Evolutionary conservation across 257 asterid species (phyloP).

Genomic region (Gentiana macrophylla): DNA sequence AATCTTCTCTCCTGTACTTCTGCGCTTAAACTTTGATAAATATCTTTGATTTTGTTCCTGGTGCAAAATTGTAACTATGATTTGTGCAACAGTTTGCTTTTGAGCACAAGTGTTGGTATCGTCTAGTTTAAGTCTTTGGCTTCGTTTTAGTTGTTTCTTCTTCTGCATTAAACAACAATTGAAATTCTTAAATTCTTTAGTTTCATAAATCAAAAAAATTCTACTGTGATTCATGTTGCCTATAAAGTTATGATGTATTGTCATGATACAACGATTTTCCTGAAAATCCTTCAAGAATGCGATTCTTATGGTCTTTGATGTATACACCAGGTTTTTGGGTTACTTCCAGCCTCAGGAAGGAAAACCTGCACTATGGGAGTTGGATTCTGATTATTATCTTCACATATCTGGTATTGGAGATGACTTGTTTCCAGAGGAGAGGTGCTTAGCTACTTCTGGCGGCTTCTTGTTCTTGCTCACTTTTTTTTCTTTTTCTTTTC

Average conservation of each 20-base stretch:
- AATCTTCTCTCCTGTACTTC: conserved; percentile 15
- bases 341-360: conserved; percentile 97
- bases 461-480: conserved; percentile 3
- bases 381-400: conserved; percentile 98
- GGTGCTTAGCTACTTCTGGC: conserved; percentile 23
- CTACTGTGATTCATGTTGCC: no score
- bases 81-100: background rate
- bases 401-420: conserved; percentile 95
- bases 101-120: conserved; percentile 2
- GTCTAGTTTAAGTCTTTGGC: background rate
- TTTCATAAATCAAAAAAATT: no score
- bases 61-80: background rate
- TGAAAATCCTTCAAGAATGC: conserved; percentile 3
- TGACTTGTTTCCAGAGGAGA: conserved; percentile 57
- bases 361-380: conserved; percentile 96
- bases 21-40: conserved; percentile 10
- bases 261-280: no score
- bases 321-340: conserved; percentile 76
- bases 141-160: conserved; percentile 6
- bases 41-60: conserved; percentile 6
- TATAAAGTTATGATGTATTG: no score
- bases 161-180: background rate
- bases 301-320: conserved; percentile 12
- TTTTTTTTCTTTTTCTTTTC: background rate
- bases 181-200: background rate